Evolutionary conservation across 805 yeast genomes (phyloP), one percentile per base, ranked within the genome.

Genomic region (Kregervanrija delftensis): DNA sequence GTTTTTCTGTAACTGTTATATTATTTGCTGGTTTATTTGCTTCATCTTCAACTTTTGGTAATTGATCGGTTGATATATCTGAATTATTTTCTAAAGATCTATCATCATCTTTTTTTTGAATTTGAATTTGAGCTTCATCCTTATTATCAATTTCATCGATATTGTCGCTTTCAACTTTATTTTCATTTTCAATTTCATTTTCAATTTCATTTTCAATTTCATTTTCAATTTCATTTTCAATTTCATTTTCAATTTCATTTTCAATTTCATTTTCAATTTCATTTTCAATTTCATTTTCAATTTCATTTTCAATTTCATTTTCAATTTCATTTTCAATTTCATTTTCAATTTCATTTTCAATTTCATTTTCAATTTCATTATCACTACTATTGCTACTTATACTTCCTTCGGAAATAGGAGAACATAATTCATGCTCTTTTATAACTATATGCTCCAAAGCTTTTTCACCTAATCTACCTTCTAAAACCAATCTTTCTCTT

Each of bases 391-490:
- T 51, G 30, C 32, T 33, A n/a, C 43, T 38, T 4, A 30, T 13
- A n/a, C 17, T 31, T 9, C 45, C 43, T 10, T 35, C 40, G 13
- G 37, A 42, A 13, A 42, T 13, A 8, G 48, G 41, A 11, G 44
- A 41, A n/a, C 11, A 15, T 1, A 41, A 12, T 12, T 28, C 13
- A 8, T 39, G 39, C 4, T 42, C 44, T n/a, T 39, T 44, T 11
- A 31, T 33, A 13, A 59, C 66, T 67, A 86, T 68, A 42, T 76
- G 71, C 48, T 83, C 77, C 40, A 91, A 63, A 0, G 96, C 95
- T 42, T 69, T 70, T 59, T 90, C 96, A 3, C 91, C 93, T 42
- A 80, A 67, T 45, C 86, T 70, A 30, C 95, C 86, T 60, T 91
- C 97, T 41, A 79, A 81, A 2, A 87, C 90, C 42, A 90, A 68